Evolutionary conservation across 108 stramenopile genomes (phyloP), one percentile per base, ranked within the genome.

Genomic region (Phaeodactylum tricornutum): DNA sequence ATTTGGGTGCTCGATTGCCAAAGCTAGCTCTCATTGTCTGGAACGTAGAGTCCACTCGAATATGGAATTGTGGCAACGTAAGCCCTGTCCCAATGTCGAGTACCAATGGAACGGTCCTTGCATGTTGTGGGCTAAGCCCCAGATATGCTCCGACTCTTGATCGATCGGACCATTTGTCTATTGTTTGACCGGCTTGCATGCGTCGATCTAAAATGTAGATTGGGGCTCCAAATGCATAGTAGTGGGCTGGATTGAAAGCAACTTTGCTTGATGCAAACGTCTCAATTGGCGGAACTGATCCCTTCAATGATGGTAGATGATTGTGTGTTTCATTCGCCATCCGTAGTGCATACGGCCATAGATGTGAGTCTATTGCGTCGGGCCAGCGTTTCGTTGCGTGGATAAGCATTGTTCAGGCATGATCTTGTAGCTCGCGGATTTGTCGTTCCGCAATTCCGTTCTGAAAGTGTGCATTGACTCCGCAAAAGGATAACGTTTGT

Each of bases 391-490:
- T 36, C n/a, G 46, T 55, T 4, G 60, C 69, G 31, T 76, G 75
- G n/a, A 64, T 50, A 9, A 81, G 45, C 31, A 70, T 54, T 3
- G 75, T 64, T 24, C 75, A 28, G 7, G 79, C 72, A n/a, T 36
- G 14, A 0, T 64, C 58, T 20, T 74, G 74, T 0, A 76, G 46
- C 9, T 26, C 4, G 17, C 57, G 44, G 40, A 71, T 76, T 4
- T 47, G 39, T 4, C 43, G 15, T 32, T 47, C 61, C n/a, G 59
- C 59, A 12, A 47, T 53, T 11, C 59, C 53, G 48, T 67, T 67
- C 24, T 60, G 54, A 28, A 46, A 48, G 22, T 69, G 62, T 19
- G 50, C 58, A 29, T 59, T 53, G 44, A 60, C 62, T 0, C 44
- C 62, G 32, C 62, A 59, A 38, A 42, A 70, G 20, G 32, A 21